Evolutionary conservation across 2,329 filamentous ascomycete genomes (phyloP).

Genomic region (Colletotrichum filicis): DNA sequence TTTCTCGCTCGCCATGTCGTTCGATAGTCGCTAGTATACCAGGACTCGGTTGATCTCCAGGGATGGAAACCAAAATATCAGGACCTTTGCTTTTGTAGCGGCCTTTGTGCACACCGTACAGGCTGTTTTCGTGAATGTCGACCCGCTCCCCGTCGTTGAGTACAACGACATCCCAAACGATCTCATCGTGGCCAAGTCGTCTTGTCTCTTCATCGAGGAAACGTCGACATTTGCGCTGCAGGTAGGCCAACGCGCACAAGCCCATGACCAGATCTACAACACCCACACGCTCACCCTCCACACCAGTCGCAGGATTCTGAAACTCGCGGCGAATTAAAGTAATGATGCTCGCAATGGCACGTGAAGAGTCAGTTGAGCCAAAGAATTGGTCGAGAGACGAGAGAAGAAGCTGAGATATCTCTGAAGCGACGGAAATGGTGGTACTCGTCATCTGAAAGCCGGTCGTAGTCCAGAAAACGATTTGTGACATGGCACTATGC

Average conservation of each 20-base stretch:
- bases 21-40: conserved; percentile 50
- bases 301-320: conserved; percentile 69
- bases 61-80: conserved; percentile 38
- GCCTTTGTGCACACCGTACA: conserved; percentile 45
- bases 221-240: conserved; percentile 67
- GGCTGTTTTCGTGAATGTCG: conserved; percentile 58
- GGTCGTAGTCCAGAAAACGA: conserved; percentile 71
- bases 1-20: conserved; percentile 43
- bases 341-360: conserved; percentile 75
- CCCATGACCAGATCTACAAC: conserved; percentile 71
- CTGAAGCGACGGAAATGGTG: conserved; percentile 63
- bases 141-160: conserved; percentile 68
- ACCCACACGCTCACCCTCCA: conserved; percentile 68
- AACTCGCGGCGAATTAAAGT: conserved; percentile 73
- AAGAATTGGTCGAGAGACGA: conserved; percentile 72
- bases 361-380: conserved; percentile 75
- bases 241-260: conserved; percentile 68
- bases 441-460: conserved; percentile 69
- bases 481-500: conserved; percentile 66
- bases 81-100: conserved; percentile 37
- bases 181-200: conserved; percentile 61
- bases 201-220: conserved; percentile 61
- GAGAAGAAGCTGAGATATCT: conserved; percentile 67
- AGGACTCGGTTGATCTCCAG: conserved; percentile 37
- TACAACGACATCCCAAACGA: conserved; percentile 75